Conservation (phyloP, 1,139 yeast species). For the Hyphopichia fennica region DNA sequence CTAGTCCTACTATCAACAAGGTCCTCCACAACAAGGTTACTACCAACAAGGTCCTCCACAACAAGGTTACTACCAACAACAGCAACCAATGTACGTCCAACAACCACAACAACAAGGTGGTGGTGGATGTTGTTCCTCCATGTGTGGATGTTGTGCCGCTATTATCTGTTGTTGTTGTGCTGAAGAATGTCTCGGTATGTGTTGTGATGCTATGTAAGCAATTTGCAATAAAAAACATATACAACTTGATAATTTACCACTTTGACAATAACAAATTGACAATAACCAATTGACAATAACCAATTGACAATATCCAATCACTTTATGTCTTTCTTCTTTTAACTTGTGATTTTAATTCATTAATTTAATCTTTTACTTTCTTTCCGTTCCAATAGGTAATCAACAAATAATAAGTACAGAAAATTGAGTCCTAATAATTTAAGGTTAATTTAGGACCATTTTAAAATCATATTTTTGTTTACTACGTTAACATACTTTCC, state of each 20-base stretch:
- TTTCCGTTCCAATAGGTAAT: not conserved
- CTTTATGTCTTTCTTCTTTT: too few species aligned
- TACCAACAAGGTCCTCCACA: constrained; percentile 20
- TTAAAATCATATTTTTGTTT: too few species aligned
- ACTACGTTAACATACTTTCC: too few species aligned
- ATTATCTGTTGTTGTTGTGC: constrained; percentile 48
- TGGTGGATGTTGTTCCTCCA: constrained; percentile 39
- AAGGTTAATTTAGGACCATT: too few species aligned
- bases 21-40: constrained; percentile 24
- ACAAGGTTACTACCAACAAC: constrained; percentile 30
- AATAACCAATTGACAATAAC: too few species aligned
- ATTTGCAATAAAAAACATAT: too few species aligned
- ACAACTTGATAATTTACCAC: too few species aligned
- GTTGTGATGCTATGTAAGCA: not conserved
- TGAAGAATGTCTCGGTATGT: constrained; percentile 29
- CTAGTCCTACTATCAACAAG: constrained; percentile 30
- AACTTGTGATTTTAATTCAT: not conserved
- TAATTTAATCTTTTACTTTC: not conserved
- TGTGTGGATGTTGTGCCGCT: constrained; percentile 47
- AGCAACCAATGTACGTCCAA: constrained; percentile 38
- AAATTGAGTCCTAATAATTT: too few species aligned
- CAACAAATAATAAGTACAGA: too few species aligned
- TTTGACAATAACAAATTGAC: too few species aligned
- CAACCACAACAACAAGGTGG: constrained; percentile 39
- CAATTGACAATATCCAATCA: too few species aligned